These are phyloP conservation scores for Raphanus raphanistrum DNA, from an alignment of 345 rosid genomes.

Conservation along the genomic window DNA sequence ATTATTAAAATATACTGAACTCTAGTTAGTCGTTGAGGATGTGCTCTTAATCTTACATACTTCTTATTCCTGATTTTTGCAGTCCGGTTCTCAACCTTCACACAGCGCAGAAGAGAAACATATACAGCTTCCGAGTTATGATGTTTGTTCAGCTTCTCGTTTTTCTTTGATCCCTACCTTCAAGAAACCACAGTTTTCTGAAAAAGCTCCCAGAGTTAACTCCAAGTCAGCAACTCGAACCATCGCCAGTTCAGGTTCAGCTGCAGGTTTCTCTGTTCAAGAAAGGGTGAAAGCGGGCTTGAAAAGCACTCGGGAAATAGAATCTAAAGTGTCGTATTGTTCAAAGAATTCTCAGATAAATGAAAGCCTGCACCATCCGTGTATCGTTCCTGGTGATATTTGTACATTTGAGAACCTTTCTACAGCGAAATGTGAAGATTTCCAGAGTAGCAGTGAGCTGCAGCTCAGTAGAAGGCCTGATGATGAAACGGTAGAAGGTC, in stretches of 20 bases:
- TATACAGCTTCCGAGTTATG: conserved; percentile 41
- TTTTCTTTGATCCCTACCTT: conserved; percentile 37
- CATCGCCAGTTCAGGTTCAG: conserved; percentile 17
- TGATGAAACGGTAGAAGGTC: conserved; percentile 20
- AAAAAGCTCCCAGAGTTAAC: conserved; percentile 29
- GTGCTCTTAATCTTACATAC: conserved; percentile 20
- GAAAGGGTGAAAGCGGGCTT: conserved; percentile 38
- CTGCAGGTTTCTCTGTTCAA: conserved; percentile 31
- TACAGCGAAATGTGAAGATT: conserved; percentile 25
- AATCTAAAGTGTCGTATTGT: conserved; percentile 23
- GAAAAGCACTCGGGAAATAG: conserved; percentile 32
- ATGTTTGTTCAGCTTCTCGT: conserved; percentile 35
- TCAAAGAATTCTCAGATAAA: conserved; percentile 32
- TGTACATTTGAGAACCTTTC: conserved; percentile 34
- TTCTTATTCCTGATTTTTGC: conserved; percentile 40
- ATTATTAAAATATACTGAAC: conserved; percentile 3
- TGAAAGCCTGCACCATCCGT: conserved; percentile 39
- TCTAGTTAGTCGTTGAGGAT: conserved; percentile 4
- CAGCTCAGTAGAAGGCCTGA: conserved; percentile 29
- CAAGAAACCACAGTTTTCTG: conserved; percentile 40
- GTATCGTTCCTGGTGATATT: conserved; percentile 26
- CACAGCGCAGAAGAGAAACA: conserved; percentile 42
- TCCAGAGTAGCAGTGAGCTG: conserved; percentile 32
- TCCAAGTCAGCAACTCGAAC: conserved; percentile 32
- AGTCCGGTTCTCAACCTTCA: conserved; percentile 57